Evolutionary conservation across 768 basidiomycete genomes (phyloP), one percentile per base, ranked within the genome.

Genomic region (Tremella fuciformis): DNA sequence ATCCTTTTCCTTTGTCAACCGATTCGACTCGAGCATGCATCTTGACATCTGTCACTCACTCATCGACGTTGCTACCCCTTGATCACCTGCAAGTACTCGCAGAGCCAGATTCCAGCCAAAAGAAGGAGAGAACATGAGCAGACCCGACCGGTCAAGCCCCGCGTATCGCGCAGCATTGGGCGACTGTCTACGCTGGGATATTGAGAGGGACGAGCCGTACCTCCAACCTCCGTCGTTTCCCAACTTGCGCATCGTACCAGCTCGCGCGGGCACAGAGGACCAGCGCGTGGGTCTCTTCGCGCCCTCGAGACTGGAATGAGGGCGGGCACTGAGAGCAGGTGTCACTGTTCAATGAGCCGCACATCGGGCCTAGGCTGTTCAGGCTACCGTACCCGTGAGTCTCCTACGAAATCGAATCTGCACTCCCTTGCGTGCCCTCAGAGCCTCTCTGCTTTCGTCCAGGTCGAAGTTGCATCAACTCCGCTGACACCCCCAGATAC

Each of bases 301-400:
- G n/a, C 29, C 29, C 29, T 11, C 11, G 4, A 6, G 29, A 34
- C 29, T 34, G 29, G 29, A 4, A 4, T 34, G 29, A 34, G 11
- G 6, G 29, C 6, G 4, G 29, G 29, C 4, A 7, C 38, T n/a
- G 24, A n/a, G 42, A n/a, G 13, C 29, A 62, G 60, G 55, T 53
- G 4, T 34, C 26, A 8, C 34, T 62, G 26, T 62, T 62, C 50
- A 62, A 57, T 26, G 21, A 46, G 16, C 55, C 55, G 26, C 22
- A 13, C 16, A 48, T 62, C 13, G 56, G 49, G 9, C 16, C 50
- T 34, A 44, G 60, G 37, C 40, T 62, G 25, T 62, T 50, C 48
- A 21, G 60, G 18, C 29, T 62, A 1, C 60, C 60, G 34, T 57
- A 52, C 19, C 60, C 60, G 60, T 62, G 38, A 52, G 60, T 57